Percentiles rank a stretch among this genome's conserved stretches.
phyloP scores from a whole-genome alignment of 257 asterid species.

The Primulina tabacum region DNA sequence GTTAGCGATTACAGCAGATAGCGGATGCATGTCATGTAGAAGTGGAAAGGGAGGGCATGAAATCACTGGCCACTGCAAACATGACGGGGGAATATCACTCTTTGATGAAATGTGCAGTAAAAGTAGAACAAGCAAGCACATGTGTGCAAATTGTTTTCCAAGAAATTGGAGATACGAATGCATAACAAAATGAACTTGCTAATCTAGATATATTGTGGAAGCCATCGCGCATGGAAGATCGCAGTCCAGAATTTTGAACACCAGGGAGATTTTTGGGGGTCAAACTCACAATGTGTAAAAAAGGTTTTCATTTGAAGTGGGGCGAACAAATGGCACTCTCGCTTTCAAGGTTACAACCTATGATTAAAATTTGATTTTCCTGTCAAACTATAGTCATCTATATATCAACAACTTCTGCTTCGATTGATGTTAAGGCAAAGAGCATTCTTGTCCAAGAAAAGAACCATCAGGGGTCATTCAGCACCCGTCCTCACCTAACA shows the following conservation, averaged over 20 bases:
- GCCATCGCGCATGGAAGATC: neutral
- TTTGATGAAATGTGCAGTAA: neutral
- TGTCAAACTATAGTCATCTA: neutral
- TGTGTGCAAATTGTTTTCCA: neutral
- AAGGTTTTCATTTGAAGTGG: neutral
- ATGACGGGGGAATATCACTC: constrained; percentile 1
- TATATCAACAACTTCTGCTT: neutral
- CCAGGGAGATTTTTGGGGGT: neutral
- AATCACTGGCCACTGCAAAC: constrained; percentile 36
- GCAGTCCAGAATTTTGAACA: neutral
- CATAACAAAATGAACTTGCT: neutral
- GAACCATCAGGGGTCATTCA: neutral
- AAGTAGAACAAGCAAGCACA: neutral
- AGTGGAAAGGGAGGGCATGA: constrained; percentile 28
- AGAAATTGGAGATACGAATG: neutral
- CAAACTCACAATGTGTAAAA: neutral
- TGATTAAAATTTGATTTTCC: neutral
- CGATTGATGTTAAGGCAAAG: neutral
- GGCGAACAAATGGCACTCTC: too few species aligned
- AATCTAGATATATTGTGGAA: neutral
- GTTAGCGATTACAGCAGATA: neutral
- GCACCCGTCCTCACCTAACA: neutral
- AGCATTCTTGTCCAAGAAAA: neutral
- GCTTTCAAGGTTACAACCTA: too few species aligned
- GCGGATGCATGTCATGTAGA: constrained; percentile 14